Evolutionary conservation across 169 alveolate species (phyloP).

Genomic region (Plasmodium vivax): DNA sequence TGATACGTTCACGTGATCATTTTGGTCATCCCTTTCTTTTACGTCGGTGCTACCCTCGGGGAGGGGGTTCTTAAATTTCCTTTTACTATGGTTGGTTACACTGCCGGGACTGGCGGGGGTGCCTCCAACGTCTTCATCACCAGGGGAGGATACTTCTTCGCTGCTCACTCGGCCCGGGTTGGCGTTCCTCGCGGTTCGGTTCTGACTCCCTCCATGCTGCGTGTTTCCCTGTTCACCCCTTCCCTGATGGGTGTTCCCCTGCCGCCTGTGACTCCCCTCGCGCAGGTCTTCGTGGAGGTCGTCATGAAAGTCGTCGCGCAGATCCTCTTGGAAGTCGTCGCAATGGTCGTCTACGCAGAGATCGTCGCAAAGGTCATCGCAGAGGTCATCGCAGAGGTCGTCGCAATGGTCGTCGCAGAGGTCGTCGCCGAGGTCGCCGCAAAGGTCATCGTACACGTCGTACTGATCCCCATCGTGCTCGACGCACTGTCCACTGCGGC

Average conservation of each 20-base stretch:
- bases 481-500: background rate
- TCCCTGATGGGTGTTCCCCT: background rate
- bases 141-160: background rate
- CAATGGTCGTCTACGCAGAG: background rate
- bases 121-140: slow-evolving; percentile 4
- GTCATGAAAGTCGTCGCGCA: background rate
- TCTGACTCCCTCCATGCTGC: too few relatives aligned
- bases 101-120: background rate
- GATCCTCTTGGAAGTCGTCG: too few relatives aligned
- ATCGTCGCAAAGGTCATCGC: background rate
- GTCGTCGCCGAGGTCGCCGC: background rate
- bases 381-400: too few relatives aligned
- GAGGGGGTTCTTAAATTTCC: slow-evolving; percentile 27
- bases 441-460: background rate
- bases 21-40: slow-evolving; percentile 26
- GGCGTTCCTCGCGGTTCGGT: background rate
- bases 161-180: background rate
- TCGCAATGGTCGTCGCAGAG: too few relatives aligned
- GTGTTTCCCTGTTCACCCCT: background rate
- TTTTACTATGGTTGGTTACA: slow-evolving; percentile 26
- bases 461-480: background rate
- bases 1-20: background rate
- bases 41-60: background rate
- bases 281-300: background rate
- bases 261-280: background rate